A percentile compares a stretch with the other conserved stretches of the same genome.
Evolutionary conservation across 148 eudicot genomes (phyloP).

Genomic region (Rhododendron molle): DNA sequence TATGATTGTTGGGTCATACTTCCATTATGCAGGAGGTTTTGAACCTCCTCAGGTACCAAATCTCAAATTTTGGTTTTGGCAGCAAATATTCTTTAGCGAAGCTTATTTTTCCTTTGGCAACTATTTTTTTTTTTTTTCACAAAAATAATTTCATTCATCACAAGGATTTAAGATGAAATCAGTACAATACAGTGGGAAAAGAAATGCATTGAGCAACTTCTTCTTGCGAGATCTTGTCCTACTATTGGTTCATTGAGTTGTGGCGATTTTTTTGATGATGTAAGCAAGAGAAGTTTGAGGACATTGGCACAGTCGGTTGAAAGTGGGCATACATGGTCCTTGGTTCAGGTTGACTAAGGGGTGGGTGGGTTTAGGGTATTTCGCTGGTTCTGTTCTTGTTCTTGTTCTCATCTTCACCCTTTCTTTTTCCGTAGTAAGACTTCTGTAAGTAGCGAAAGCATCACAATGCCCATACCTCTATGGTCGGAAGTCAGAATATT

Average conservation of each 20-base stretch:
- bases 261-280: background rate
- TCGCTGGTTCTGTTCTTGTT: background rate
- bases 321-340: background rate
- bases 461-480: background rate
- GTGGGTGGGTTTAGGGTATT: background rate
- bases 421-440: background rate
- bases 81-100: background rate
- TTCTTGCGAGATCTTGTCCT: no score
- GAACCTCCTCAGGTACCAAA: constrained; percentile 91
- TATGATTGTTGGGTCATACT: constrained; percentile 90
- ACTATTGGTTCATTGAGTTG: background rate
- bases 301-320: background rate
- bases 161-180: no score
- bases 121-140: no score
- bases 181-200: no score
- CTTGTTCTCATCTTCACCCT: background rate
- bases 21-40: constrained; percentile 94
- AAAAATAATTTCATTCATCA: no score
- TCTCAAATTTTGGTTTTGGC: background rate
- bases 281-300: background rate
- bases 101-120: background rate
- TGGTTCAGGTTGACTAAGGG: background rate
- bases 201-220: no score
- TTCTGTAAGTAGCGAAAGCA: background rate
- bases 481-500: background rate